Evolutionary conservation across 768 basidiomycete genomes (phyloP).

Genomic region (Cystoderma amianthinum): DNA sequence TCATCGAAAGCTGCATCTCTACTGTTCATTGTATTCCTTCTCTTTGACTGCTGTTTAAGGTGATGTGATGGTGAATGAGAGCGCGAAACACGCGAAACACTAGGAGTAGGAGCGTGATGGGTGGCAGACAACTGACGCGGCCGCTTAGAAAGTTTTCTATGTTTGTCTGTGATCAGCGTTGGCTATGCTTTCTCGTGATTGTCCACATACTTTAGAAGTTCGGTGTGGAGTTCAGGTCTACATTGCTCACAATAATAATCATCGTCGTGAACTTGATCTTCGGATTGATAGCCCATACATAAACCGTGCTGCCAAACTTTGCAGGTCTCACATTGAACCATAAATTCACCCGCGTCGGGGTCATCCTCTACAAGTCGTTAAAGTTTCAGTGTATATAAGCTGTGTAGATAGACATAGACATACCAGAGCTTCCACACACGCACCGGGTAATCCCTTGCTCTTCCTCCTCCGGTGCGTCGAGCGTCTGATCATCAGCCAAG

Average conservation of each 20-base stretch:
- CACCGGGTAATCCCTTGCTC: slow-evolving; percentile 72
- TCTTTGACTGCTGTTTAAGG: slow-evolving; percentile 67
- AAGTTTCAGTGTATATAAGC: slow-evolving; percentile 13
- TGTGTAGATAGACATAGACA: slow-evolving; percentile 14
- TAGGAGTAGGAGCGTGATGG: slow-evolving; percentile 39
- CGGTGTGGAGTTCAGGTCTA: slow-evolving; percentile 76
- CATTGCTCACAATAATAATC: slow-evolving; percentile 96
- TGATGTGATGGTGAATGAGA: slow-evolving; percentile 63
- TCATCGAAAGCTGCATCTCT: slow-evolving; percentile 92
- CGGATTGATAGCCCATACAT: slow-evolving; percentile 89
- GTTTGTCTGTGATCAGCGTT: too few species aligned
- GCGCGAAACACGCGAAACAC: slow-evolving; percentile 58
- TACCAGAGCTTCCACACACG: slow-evolving; percentile 78
- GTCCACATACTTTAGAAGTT: slow-evolving; percentile 69
- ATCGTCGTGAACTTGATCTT: slow-evolving; percentile 62
- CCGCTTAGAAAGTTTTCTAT: slow-evolving; percentile 57
- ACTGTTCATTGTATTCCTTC: slow-evolving; percentile 96
- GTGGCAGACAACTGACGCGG: slow-evolving; percentile 58
- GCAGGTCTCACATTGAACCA: slow-evolving; percentile 97
- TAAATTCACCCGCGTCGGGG: slow-evolving; percentile 85
- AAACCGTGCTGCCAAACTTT: slow-evolving; percentile 97
- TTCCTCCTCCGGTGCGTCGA: slow-evolving; percentile 52
- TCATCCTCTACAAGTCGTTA: slow-evolving; percentile 52
- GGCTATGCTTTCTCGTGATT: slow-evolving; percentile 2
- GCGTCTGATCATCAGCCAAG: slow-evolving; percentile 25